Evolutionary conservation across 768 basidiomycete genomes (phyloP), one percentile per base, ranked within the genome.

Genomic region (Pleurotus djamor): DNA sequence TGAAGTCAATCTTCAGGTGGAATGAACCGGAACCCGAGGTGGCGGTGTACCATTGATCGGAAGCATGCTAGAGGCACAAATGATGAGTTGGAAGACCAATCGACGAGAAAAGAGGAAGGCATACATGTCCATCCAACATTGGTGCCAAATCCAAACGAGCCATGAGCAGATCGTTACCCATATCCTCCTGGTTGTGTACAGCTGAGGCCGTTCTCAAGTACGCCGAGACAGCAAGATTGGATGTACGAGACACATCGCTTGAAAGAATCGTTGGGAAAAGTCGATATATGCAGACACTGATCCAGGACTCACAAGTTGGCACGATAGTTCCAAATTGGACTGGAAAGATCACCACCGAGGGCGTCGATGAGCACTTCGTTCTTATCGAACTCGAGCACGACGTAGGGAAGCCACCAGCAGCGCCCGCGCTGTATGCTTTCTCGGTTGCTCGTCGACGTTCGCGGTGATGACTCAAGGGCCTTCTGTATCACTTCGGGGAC

Each of bases 351-450:
- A n/a, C 96, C 97, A 7, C 92, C 95, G 67, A 98, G 82, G 9
- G 96, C 95, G 76, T 98, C 96, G 59, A 98, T 89, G 64, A 99
- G 77, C 66, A 98, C 88, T 72, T 98, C 96, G 74, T 98, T 98
- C 81, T 94, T 94, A 77, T 94, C 92, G 78, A 96, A 96, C 75
- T 98, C 96, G 65, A 99, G 87, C 44, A 98, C 97, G 70, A 98
- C 91, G 66, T 91, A 98, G 33, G 97, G 97, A 37, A 99, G 82
- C 92, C 91, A 95, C 94, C 93, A 94, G 74, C 88, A 90, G 60
- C 95, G 93, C 72, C 88, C 93, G 64, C 97, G 83, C 71, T 96
- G 95, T 71, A 96, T 77, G 68, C 92, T 95, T 66, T 98, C 96
- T 48, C 96, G 83, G 71, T 92, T 89, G 72, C 86, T 88, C 4